Percentiles rank a stretch among this genome's conserved stretches.
Evolutionary conservation across 176 grass and related monocot species (phyloP).

Genomic region (Themeda triandra): DNA sequence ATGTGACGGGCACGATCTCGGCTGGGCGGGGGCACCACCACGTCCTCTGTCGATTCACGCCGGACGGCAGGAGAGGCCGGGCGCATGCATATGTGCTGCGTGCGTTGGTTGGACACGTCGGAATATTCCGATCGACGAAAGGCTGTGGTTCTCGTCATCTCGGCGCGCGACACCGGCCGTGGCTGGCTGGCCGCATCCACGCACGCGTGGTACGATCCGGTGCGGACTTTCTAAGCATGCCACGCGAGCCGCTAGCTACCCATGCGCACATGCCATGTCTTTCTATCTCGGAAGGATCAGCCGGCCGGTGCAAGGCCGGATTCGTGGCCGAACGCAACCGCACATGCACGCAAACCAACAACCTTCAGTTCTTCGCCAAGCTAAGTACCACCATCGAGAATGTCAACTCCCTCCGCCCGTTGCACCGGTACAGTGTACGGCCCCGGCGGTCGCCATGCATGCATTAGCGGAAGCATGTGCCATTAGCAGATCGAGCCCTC

Average conservation of each 20-base stretch:
- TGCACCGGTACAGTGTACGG: no score
- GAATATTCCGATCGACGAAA: slow-evolving; percentile 19
- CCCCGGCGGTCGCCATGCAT: not conserved
- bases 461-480: not conserved
- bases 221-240: slow-evolving; percentile 21
- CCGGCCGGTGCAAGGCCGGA: not conserved
- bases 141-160: not conserved
- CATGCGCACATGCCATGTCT: no score
- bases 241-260: not conserved
- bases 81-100: not conserved
- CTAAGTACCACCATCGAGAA: not conserved
- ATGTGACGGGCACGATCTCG: not conserved
- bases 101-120: not conserved
- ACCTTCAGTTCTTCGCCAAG: not conserved
- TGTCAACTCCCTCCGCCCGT: no score
- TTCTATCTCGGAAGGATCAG: not conserved
- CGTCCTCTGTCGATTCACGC: not conserved
- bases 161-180: not conserved
- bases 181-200: not conserved
- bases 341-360: not conserved
- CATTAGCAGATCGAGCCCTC: no score
- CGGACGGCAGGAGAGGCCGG: not conserved
- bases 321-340: no score
- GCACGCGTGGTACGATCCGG: not conserved
- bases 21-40: not conserved